Percentiles rank a stretch among this genome's conserved stretches.
Evolutionary conservation across 495 filamentous ascomycete genomes (phyloP).

Genomic region (Hypoxylon fragiforme): DNA sequence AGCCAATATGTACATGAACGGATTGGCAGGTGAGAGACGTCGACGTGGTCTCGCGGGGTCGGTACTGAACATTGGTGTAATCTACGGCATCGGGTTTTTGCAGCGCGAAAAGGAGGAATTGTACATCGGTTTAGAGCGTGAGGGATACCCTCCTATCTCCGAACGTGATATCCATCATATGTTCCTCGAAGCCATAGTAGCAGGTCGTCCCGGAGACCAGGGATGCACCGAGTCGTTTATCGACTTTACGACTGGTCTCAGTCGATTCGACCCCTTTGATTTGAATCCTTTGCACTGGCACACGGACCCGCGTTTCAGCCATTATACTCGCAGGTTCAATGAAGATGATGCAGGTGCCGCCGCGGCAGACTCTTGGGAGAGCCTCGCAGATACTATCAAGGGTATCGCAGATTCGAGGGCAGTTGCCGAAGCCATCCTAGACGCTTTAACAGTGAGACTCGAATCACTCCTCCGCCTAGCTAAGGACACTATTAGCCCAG

Average conservation of each 20-base stretch:
- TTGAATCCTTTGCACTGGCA: conserved; percentile 44
- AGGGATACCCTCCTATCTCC: conserved; percentile 57
- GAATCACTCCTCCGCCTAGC: conserved; percentile 38
- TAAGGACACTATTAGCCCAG: conserved; percentile 28
- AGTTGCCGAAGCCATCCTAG: conserved; percentile 27
- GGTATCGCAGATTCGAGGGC: conserved; percentile 10
- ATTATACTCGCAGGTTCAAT: conserved; percentile 31
- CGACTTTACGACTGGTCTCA: conserved; percentile 47
- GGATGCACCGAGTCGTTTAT: conserved; percentile 18
- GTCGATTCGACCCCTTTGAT: conserved; percentile 34
- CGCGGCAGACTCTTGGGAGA: conserved; percentile 3
- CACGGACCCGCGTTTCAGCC: conserved; percentile 45
- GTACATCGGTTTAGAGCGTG: conserved; percentile 46
- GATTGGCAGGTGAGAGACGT: conserved; percentile 44
- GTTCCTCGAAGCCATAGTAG: conserved; percentile 60
- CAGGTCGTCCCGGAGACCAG: conserved; percentile 35
- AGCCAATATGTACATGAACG: conserved; percentile 60
- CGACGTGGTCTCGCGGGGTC: conserved; percentile 41
- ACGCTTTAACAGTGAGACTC: conserved; percentile 34
- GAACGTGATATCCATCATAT: conserved; percentile 63
- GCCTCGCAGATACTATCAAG: conserved; percentile 33
- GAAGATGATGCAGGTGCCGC: not conserved
- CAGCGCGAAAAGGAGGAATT: conserved; percentile 48
- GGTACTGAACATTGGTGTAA: conserved; percentile 59
- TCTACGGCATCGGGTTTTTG: conserved; percentile 62